Evolutionary conservation across 352 stramenopile species (phyloP).

Genomic region (Aphanomyces invadans): DNA sequence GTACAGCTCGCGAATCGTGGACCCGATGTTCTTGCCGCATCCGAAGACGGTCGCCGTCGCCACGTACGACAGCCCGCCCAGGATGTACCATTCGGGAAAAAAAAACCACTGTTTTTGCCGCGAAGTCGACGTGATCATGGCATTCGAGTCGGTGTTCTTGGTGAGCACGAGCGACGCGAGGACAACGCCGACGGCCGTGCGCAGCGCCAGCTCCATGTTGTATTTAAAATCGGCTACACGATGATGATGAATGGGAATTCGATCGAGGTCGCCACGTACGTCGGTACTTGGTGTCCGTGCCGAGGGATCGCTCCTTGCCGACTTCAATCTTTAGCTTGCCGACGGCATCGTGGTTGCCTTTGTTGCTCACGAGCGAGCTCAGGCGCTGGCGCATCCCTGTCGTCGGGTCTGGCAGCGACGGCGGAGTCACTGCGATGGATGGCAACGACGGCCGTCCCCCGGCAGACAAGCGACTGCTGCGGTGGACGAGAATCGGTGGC

Average conservation of each 20-base stretch:
- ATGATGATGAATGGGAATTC: not conserved
- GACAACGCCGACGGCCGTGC: constrained; percentile 55
- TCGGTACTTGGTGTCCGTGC: constrained; percentile 28
- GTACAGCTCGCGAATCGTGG: constrained; percentile 55
- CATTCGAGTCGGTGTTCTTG: constrained; percentile 39
- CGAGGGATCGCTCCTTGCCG: constrained; percentile 25
- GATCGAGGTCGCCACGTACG: constrained; percentile 21
- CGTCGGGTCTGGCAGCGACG: not conserved
- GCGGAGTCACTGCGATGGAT: not conserved
- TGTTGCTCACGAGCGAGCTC: not conserved
- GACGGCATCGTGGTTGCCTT: not conserved
- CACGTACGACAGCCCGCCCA: constrained; percentile 70
- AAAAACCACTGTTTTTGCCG: constrained; percentile 63
- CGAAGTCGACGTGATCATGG: constrained; percentile 24
- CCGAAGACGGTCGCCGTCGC: constrained; percentile 70
- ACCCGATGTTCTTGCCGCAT: constrained; percentile 60
- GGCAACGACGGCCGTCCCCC: not conserved
- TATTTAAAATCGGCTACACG: constrained; percentile 29
- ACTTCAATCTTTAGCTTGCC: constrained; percentile 30
- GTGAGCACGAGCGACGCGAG: constrained; percentile 65
- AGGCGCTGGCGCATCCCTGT: not conserved
- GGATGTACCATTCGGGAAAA: constrained; percentile 60
- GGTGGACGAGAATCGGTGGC: constrained; percentile 55
- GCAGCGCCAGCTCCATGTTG: constrained; percentile 46
- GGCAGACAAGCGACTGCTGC: constrained; percentile 29